Evolutionary conservation across 768 basidiomycete species (phyloP), one percentile per base, ranked within the genome.

Genomic region (Trametes cingulata): DNA sequence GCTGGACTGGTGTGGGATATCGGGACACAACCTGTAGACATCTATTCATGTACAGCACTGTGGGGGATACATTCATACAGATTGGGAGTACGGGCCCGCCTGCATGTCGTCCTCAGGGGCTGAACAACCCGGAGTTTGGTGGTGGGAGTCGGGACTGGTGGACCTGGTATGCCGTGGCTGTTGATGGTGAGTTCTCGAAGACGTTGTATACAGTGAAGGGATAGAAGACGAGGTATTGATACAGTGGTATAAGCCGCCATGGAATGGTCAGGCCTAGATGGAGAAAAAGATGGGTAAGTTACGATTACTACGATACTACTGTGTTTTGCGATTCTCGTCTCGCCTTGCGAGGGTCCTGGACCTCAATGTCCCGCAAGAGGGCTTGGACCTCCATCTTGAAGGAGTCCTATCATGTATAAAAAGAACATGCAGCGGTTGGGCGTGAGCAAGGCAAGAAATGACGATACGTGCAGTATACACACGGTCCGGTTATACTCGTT

Each of bases 401-500:
- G 1, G 35, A 40, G 3, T 58, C 43, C 64, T 65, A 29, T 41
- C 29, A 33, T 4, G 20, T 14, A 8, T 8, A n/a, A 40, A 24
- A 17, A 33, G n/a, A 9, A 45, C n/a, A n/a, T n/a, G 14, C 17
- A 40, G 19, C 15, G 0, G n/a, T n/a, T n/a, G n/a, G n/a, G n/a
- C 40, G 14, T 24, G 12, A 5, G 24, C 13, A 6, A 39, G 1
- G 9, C 13, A 15, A 2, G 5, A 6, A 33, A 3, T 9, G 27
- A 24, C 6, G 7, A 20, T 22, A 14, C 17, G 6, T 2, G 22
- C 6, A 13, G 12, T 6, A 14, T 5, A 70, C 80, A 62, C 63
- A 85, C 82, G 61, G 80, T 76, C 29, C 68, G 66, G 36, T 73
- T 67, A 65, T 77, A 84, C 4, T 71, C 69, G 0, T 75, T 68